A percentile compares a stretch with the other conserved stretches of the same genome.
These are phyloP conservation scores for Eucalyptus guilfoylei DNA, from an alignment of 345 rosid species.

Conservation along the genomic window DNA sequence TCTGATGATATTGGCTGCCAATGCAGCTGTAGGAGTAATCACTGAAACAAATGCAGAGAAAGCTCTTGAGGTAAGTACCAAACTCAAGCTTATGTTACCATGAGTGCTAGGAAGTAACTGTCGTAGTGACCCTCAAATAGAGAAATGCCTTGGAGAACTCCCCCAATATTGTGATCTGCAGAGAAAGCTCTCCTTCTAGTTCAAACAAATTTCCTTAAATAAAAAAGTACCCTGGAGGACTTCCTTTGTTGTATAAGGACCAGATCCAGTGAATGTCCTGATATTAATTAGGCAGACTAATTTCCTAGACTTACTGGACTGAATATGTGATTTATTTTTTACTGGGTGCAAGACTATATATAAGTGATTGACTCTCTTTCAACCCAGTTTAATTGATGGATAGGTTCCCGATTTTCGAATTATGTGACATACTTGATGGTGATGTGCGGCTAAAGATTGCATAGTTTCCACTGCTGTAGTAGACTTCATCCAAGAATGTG, in stretches of 20 bases:
- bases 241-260: background rate
- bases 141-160: background rate
- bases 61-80: constrained; percentile 76
- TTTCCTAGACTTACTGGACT: background rate
- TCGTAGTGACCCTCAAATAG: background rate
- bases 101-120: background rate
- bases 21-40: constrained; percentile 97
- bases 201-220: background rate
- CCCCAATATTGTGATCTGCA: background rate
- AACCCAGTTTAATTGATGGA: background rate
- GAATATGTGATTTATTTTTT: background rate
- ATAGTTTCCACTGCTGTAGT: background rate
- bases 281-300: background rate
- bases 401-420: background rate
- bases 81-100: background rate
- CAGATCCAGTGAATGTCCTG: background rate
- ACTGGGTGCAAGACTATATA: background rate
- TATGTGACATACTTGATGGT: background rate
- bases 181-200: background rate
- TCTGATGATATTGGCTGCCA: constrained; percentile 94
- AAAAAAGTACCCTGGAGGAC: background rate
- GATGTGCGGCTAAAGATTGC: background rate
- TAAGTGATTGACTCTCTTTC: background rate
- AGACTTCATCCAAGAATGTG: background rate
- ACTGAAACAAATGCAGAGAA: constrained; percentile 99